Conservation (phyloP, 257 asterid species). For the Solanum sejunctum region DNA sequence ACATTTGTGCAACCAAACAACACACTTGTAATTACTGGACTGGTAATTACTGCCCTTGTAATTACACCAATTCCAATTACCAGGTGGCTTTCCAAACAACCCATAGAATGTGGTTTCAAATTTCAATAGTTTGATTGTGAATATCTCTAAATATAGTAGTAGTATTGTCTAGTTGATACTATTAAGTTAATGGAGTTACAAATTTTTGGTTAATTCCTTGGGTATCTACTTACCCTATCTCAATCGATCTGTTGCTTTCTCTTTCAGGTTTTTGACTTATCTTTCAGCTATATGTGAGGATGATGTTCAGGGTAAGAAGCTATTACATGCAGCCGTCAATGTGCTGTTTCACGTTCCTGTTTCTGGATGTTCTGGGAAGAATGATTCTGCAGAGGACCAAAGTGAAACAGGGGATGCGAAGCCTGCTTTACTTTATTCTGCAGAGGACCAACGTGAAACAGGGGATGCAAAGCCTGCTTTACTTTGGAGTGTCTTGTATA, state of each 20-base stretch:
- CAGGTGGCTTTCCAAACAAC: too few species aligned
- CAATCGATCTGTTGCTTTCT: neutral
- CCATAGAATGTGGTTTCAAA: neutral
- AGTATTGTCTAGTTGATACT: neutral
- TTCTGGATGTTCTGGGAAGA: constrained; percentile 18
- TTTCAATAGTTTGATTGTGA: neutral
- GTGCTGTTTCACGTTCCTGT: constrained; percentile 41
- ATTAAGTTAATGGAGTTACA: neutral
- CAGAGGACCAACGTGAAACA: constrained; percentile 13
- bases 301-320: constrained; percentile 56
- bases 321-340: constrained; percentile 47
- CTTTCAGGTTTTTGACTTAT: constrained; percentile 66
- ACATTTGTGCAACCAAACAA: too few species aligned
- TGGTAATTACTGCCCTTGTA: too few species aligned
- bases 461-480: constrained; percentile 41
- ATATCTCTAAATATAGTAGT: neutral
- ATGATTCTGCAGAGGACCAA: constrained; percentile 10
- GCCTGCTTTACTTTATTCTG: constrained; percentile 49
- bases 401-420: constrained; percentile 16
- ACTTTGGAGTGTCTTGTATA: constrained; percentile 65
- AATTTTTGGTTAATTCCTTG: neutral
- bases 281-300: constrained; percentile 56
- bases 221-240: constrained; percentile 6
- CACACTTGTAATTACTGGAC: too few species aligned
- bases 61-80: too few species aligned